Percentiles rank a stretch among this genome's conserved stretches.
Conservation (phyloP, 2,329 filamentous ascomycete species). For the Penicillium oxalicum region DNA sequence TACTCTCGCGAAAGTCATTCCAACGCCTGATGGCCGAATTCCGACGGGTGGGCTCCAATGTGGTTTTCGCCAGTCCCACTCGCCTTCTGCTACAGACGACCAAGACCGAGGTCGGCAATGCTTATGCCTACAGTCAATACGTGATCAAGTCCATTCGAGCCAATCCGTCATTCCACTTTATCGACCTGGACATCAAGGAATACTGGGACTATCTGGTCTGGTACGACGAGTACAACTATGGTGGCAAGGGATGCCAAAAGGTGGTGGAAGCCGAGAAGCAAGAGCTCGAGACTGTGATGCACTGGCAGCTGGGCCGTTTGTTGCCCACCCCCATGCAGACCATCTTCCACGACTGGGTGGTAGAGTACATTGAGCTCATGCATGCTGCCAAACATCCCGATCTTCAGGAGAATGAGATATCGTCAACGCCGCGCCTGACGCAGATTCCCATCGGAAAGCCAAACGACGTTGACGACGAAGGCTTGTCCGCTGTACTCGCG, state of each 20-base stretch:
- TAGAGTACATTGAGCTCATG: constrained; percentile 94
- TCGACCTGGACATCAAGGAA: constrained; percentile 94
- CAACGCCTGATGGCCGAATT: constrained; percentile 97
- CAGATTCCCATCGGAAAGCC: constrained; percentile 56
- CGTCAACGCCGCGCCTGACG: constrained; percentile 55
- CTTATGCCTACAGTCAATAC: constrained; percentile 94
- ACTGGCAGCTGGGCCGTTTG: constrained; percentile 94
- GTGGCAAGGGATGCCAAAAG: constrained; percentile 81
- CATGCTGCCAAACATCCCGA: constrained; percentile 70
- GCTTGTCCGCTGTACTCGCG: constrained; percentile 62
- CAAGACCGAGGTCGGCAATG: constrained; percentile 93
- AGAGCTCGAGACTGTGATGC: constrained; percentile 85
- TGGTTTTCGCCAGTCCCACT: constrained; percentile 90
- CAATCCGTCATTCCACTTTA: constrained; percentile 93
- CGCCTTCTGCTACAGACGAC: constrained; percentile 89
- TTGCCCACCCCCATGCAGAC: constrained; percentile 73
- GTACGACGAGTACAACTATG: constrained; percentile 99
- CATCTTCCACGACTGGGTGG: constrained; percentile 84
- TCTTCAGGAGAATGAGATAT: constrained; percentile 47
- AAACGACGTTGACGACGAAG: constrained; percentile 55
- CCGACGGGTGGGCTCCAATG: constrained; percentile 84
- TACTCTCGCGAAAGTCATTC: constrained; percentile 96
- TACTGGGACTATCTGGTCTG: constrained; percentile 99
- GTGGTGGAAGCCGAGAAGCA: constrained; percentile 73
- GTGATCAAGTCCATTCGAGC: constrained; percentile 95